Evolutionary conservation across 163 green algal genomes (phyloP), one percentile per base, ranked within the genome.

Genomic region (Botryococcus braunii): DNA sequence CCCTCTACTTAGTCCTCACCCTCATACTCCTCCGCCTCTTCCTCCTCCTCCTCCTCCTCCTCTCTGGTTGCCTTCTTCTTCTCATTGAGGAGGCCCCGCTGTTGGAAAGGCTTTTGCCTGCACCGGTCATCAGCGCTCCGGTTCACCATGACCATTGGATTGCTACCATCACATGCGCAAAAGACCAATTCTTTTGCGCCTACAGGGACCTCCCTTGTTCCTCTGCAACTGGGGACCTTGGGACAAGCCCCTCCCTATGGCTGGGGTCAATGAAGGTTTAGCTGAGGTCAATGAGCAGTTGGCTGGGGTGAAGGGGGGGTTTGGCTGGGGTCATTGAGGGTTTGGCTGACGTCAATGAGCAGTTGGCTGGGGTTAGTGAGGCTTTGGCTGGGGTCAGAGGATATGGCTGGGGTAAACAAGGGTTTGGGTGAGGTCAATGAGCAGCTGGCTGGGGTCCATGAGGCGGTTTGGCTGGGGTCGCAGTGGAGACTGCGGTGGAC

Each of bases 401-500:
- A 21, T 61, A 27, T 29, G 34, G 9, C 17, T 9, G 17, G 31
- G 17, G 9, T 29, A 61, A 29, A 29, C 17, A 21, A 61, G 17
- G 11, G 23, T 61, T 35, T 61, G 7, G 31, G 50, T 9, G 9
- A 29, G 50, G 11, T 27, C 7, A 37, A 25, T 29, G 31, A 29
- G 7, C 9, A 9, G 17, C 50, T 9, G 23, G 7, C 17, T 61
- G 11, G 17, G 50, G 9, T 61, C 50, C 17, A 61, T 61, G 46
- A 55, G 21, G 46, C 46, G 11, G 25, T 25, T 21, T 11, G 50
- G 31, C 25, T 61, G 50, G 50, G 31, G 25, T 25, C 48, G 62
- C 62, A 75, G 69, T 63, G 46, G 69, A 75, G 55, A 75, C n/a
- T 35, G 62, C 63, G 37, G 38, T 69, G 34, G 69, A 75, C 9